phyloP scores from a whole-genome alignment of 2,329 filamentous ascomycete genomes.

The Calonectria naviculata region DNA sequence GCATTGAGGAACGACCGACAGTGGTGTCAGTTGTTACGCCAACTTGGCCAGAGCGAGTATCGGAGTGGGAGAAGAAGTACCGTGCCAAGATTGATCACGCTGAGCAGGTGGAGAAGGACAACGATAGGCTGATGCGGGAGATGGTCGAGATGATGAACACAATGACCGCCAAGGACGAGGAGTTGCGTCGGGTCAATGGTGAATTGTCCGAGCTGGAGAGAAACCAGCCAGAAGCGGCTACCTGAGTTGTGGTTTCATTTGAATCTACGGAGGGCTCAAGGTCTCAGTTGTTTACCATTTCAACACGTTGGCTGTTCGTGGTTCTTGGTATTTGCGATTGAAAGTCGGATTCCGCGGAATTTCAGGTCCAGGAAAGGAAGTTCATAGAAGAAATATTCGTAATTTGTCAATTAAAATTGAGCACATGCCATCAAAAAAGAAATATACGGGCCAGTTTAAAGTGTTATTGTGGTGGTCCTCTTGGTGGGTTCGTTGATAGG shows the following conservation, averaged over 20 bases:
- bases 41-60: constrained; percentile 46
- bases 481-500: no score
- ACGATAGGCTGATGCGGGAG: constrained; percentile 32
- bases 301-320: no score
- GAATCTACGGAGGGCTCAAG: neutral
- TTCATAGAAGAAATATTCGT: no score
- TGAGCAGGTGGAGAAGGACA: constrained; percentile 28
- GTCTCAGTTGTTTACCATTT: no score
- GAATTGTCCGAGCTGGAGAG: constrained; percentile 35
- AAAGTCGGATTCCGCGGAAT: no score
- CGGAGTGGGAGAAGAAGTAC: constrained; percentile 42
- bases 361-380: no score
- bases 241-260: neutral
- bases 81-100: constrained; percentile 35
- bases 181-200: constrained; percentile 28
- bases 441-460: no score
- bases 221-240: neutral
- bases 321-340: no score
- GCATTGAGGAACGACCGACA: constrained; percentile 57
- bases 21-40: constrained; percentile 45
- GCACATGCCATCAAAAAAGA: no score
- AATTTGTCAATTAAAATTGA: no score
- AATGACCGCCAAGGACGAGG: constrained; percentile 32
- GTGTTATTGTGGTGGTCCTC: no score
- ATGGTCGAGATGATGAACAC: constrained; percentile 30